Percentiles rank a stretch among this genome's conserved stretches.
Conservation (phyloP, 345 rosid genomes). For the Gossypium anomalum region DNA sequence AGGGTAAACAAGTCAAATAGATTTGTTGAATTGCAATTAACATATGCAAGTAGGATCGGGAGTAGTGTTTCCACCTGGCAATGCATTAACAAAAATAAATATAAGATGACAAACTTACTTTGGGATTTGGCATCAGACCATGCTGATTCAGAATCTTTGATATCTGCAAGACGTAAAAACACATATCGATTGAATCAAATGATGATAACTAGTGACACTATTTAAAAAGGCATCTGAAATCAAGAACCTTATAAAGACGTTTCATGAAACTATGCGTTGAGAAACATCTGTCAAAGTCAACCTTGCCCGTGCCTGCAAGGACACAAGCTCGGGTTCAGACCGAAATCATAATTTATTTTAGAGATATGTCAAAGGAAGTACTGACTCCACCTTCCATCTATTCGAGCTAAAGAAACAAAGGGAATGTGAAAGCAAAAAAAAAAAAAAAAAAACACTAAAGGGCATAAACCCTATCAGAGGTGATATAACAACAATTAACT, state of each 20-base stretch:
- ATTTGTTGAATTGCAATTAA: neutral
- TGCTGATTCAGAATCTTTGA: conserved; percentile 82
- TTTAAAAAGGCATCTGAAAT: conserved; percentile 1
- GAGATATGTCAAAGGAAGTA: neutral
- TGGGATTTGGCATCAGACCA: conserved; percentile 84
- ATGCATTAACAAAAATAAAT: neutral
- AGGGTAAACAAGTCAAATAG: conserved; percentile 1
- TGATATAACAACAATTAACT: neutral
- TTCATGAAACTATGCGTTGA: conserved; percentile 74
- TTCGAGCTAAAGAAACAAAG: neutral
- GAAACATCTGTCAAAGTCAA: conserved; percentile 77
- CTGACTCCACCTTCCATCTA: neutral
- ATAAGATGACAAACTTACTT: conserved; percentile 45
- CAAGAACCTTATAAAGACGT: conserved; percentile 72
- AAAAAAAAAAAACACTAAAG: neutral
- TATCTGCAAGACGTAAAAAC: conserved; percentile 41
- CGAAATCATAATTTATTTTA: conserved; percentile 7
- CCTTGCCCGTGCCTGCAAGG: conserved; percentile 70
- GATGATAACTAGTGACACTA: neutral
- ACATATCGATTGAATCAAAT: neutral
- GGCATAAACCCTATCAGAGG: neutral
- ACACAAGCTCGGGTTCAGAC: conserved; percentile 9
- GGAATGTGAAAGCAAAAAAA: neutral
- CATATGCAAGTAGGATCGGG: neutral
- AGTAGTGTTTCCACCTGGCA: neutral